Base-by-base conservation (phyloP, 352 stramenopile species). In the Pythium sp. region DNA sequence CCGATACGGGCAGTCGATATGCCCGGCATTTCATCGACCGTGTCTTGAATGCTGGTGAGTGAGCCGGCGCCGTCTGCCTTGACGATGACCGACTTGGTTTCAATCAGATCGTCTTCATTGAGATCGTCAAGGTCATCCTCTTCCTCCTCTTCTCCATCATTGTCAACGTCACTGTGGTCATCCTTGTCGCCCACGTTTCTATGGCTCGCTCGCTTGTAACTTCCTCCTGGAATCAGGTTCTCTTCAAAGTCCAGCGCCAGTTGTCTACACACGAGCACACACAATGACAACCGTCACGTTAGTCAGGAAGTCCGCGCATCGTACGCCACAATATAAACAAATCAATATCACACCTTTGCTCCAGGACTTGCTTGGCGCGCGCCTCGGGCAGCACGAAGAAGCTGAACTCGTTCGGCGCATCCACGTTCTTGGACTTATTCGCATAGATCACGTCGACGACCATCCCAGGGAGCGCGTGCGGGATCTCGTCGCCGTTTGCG, bases 41-140 rank as follows among this genome's bases (percentile, higher is more conserved):
- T 93, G 60, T 95, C 87, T 62, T 92, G 82, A 55, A 95, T 93
- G 41, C 81, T 95, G 24, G 82, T 87, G 51, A 94, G 78, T n/a
- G 88, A 92, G 7, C 84, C 86, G 12, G 85, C 86, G 2, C 76
- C 77, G 56, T 95, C 88, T 2, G 88, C 82, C 69, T 94, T 95
- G 20, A 94, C 80, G 67, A 95, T 80, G 57, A 95, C 91, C 9
- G 79, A 77, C 72, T 88, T 89, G 22, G 72, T 78, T 67, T 74
- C 74, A 38, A 82, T 69, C 53, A 79, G 53, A 67, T 88, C 67
- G 63, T 76, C 73, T 43, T 86, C 76, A 18, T 80, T 71, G 14
- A 79, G 77, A 12, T 79, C 71, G 22, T 78, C 71, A 0, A 74
- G 22, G 1, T 58, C 64, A 0, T 73, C 46, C 7, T 72, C 70